Evolutionary conservation across 176 grass and related monocot genomes (phyloP).

Genomic region (Otatea glauca): DNA sequence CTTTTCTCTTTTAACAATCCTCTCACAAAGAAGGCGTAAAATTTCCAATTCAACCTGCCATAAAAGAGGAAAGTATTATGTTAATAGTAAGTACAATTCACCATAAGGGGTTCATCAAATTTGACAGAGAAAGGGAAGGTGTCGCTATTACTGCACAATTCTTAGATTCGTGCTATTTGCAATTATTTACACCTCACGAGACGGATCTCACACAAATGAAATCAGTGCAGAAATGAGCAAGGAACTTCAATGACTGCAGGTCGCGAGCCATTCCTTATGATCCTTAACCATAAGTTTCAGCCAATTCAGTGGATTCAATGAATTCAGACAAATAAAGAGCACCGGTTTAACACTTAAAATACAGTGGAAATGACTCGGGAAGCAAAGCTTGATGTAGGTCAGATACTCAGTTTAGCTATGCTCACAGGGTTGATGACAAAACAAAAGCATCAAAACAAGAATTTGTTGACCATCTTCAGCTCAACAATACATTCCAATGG

Average conservation of each 20-base stretch:
- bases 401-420: not conserved
- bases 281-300: not conserved
- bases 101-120: not conserved
- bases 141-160: not conserved
- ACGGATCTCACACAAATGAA: constrained; percentile 8
- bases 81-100: constrained; percentile 30
- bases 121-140: not conserved
- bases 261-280: not conserved
- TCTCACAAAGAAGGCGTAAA: constrained; percentile 96
- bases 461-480: not conserved
- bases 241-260: not conserved
- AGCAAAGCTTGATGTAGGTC: not conserved
- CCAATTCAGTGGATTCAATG: not conserved
- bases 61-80: constrained; percentile 1
- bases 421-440: not conserved
- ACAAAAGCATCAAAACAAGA: not conserved
- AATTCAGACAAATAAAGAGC: not conserved
- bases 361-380: not conserved
- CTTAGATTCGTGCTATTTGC: not conserved
- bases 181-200: not conserved
- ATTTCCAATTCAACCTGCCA: constrained; percentile 86
- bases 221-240: not conserved
- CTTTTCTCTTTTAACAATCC: constrained; percentile 94
- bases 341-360: constrained; percentile 7
- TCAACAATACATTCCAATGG: not conserved